Evolutionary conservation across 495 filamentous ascomycete genomes (phyloP), one percentile per base, ranked within the genome.

Genomic region (Neurospora discreta): DNA sequence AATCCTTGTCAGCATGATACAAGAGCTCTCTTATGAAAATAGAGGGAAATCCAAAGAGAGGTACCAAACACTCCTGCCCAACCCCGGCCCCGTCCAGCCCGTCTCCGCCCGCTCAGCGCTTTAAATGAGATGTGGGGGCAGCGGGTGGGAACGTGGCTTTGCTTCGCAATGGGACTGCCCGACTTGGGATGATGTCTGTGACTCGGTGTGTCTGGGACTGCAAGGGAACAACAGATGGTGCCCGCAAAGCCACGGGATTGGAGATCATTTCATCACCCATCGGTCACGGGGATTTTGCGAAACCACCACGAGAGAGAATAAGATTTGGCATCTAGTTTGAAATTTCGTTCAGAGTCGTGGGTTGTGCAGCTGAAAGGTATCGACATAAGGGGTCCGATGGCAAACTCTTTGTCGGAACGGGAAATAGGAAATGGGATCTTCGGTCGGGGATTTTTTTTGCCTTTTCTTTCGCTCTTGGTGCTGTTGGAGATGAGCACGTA

Each of bases 101-200:
- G 52, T 65, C 26, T 65, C 52, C 52, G 26, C 52, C 52, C 52
- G 72, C 52, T 71, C 40, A 46, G 33, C 23, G 46, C 69, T 73
- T 71, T 43, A 73, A 73, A 73, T 73, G 72, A 73, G 72, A 73
- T 58, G 72, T 73, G 69, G 72, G 52, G 71, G 23, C 41, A 65
- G 26, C 52, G 52, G 52, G 52, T 65, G 52, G 52, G 52, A 65
- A 65, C 52, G 52, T 65, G 52, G 52, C 26, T 65, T 65, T 65
- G 26, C 26, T 65, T 65, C 33, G 26, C 52, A 30, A 26, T 36
- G 33, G 26, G 26, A 65, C 26, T 15, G n/a, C n/a, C n/a, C n/a
- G 52, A 60, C 52, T 30, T 60, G 41, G 16, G 42, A 43, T 16
- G 18, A 44, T 46, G 43, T 46, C 43, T 52, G 44, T 36, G 33